phyloP scores from a whole-genome alignment of 2,329 filamentous ascomycete species.

The Fusarium algeriense region DNA sequence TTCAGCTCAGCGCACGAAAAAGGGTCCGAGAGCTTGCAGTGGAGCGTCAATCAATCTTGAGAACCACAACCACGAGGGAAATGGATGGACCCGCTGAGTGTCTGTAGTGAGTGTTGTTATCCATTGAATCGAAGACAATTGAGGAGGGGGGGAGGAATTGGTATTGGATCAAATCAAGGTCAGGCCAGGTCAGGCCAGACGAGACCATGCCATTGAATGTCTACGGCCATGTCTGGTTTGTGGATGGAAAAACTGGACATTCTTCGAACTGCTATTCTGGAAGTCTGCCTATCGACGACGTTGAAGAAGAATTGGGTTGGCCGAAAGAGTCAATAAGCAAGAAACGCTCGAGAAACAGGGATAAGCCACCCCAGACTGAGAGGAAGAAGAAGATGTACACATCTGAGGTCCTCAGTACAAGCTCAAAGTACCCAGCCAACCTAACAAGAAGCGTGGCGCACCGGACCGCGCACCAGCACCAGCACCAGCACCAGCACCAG shows the following conservation, averaged over 20 bases:
- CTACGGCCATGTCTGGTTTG: neutral
- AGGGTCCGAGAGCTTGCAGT: slow-evolving; percentile 38
- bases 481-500: neutral
- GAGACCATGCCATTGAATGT: slow-evolving; percentile 15
- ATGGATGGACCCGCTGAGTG: slow-evolving; percentile 21
- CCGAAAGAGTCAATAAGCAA: slow-evolving; percentile 31
- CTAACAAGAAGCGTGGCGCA: slow-evolving; percentile 34
- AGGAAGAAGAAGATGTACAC: slow-evolving; percentile 14
- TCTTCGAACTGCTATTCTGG: slow-evolving; percentile 16
- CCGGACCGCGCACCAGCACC: slow-evolving; percentile 37
- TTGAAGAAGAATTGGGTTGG: slow-evolving; percentile 30
- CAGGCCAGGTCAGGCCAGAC: slow-evolving; percentile 9
- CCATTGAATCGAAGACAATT: slow-evolving; percentile 11
- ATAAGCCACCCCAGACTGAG: slow-evolving; percentile 42
- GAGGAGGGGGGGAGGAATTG: slow-evolving; percentile 6
- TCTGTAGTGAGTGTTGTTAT: slow-evolving; percentile 9
- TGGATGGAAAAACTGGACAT: slow-evolving; percentile 3
- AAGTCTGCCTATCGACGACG: neutral
- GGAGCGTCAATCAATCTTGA: slow-evolving; percentile 30
- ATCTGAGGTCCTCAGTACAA: slow-evolving; percentile 32
- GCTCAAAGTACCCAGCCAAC: slow-evolving; percentile 22
- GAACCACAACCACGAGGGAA: slow-evolving; percentile 19
- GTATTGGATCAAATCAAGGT: slow-evolving; percentile 15
- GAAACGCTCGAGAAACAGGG: slow-evolving; percentile 19
- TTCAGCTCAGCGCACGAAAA: slow-evolving; percentile 29